Evolutionary conservation across 495 filamentous ascomycete species (phyloP).

Genomic region (Penicillium dipodomyicola): DNA sequence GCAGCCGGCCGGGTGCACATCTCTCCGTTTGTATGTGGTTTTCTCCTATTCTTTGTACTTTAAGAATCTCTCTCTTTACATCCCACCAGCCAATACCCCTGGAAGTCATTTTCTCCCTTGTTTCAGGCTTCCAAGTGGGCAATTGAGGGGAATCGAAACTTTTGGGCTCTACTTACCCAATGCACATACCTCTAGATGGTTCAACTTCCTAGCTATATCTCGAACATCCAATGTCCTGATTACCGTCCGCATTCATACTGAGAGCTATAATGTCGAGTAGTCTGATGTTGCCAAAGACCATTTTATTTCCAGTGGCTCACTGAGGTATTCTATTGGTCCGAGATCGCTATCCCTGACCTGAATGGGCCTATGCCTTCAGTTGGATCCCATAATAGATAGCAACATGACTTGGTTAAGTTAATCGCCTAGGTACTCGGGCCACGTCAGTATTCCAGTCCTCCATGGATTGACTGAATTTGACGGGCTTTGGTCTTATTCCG

Average conservation of each 20-base stretch:
- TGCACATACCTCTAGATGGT: background rate
- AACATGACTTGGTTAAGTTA: background rate
- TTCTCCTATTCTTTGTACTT: constrained; percentile 11
- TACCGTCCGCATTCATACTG: background rate
- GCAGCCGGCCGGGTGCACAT: constrained; percentile 46
- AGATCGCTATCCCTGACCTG: background rate
- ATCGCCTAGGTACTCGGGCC: background rate
- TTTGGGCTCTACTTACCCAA: background rate
- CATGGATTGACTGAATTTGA: background rate
- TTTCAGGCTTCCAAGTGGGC: background rate
- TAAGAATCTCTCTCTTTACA: background rate
- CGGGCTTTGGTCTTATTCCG: background rate
- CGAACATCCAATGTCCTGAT: background rate
- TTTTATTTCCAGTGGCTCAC: background rate
- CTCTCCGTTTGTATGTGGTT: constrained; percentile 51
- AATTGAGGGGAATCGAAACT: background rate
- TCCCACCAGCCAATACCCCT: background rate
- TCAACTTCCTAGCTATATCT: background rate
- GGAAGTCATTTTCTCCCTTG: background rate
- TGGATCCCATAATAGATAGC: background rate
- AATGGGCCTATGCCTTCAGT: background rate
- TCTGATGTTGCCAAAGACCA: background rate
- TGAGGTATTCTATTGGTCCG: background rate
- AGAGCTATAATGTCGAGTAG: background rate
- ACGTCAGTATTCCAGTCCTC: background rate